Base-by-base conservation (phyloP, 2,329 filamentous ascomycete genomes). In the Aspergillus neotritici region DNA sequence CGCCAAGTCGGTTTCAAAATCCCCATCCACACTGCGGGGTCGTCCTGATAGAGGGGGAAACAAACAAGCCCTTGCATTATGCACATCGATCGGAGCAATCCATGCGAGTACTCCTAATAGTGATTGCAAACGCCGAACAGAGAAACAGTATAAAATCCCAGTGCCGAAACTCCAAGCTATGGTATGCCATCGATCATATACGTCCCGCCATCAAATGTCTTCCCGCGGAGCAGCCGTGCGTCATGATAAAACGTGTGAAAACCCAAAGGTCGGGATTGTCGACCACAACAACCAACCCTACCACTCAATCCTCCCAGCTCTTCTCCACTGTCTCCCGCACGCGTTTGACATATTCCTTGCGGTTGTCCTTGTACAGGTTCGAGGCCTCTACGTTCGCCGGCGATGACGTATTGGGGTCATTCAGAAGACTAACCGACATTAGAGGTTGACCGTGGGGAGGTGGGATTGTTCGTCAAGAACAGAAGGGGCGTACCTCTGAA, bases 241-340 rank as follows among this genome's bases (percentile, higher is more conserved):
- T 38, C 17, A 14, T 16, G 17, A 38, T 7, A 25, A 6, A 6
- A 14, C 25, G 10, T 29, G 31, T 12, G 13, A 43, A 40, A 37
- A 13, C 14, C 14, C 15, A 35, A 25, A 6, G 21, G 21, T 25
- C 21, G 9, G 21, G 21, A 25, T 4, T 25, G 21, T 25, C 5
- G 38, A 34, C n/a, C 30, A 44, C 30, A 31, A 15, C n/a, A 37
- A 14, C 31, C 33, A 37, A 37, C 13, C 32, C 16, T 61, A 25
- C 6, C 4, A 3, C 21, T 25, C 65, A 94, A 61, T 96, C 91
- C 52, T 97, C 93, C 93, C 93, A 98, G 73, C 91, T 97, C 80
- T 96, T 97, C 76, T 98, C 93, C 12, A 98, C 93, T 0, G 91
- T 96, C 73, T 97, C 93, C 37, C 89, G 78, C 34, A 98, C 93